Conservation (phyloP, 768 basidiomycete genomes). For the Hypholoma fasciculare region DNA sequence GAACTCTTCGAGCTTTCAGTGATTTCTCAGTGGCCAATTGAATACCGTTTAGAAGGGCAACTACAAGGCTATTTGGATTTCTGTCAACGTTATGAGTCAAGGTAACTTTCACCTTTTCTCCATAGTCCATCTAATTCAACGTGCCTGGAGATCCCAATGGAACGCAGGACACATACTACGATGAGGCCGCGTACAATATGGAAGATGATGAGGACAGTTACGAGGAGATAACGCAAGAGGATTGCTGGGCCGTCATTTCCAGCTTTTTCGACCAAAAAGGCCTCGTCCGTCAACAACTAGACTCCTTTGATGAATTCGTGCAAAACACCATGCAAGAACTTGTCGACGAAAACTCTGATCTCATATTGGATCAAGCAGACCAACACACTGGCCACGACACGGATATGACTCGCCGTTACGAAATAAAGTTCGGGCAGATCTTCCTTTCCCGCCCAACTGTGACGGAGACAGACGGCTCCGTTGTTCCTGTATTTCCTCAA, state of each 20-base stretch:
- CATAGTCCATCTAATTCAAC: slow-evolving; percentile 30
- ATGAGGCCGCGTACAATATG: slow-evolving; percentile 57
- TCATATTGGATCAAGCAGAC: slow-evolving; percentile 94
- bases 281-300: slow-evolving; percentile 95
- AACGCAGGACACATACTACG: slow-evolving; percentile 58
- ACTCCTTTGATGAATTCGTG: slow-evolving; percentile 98
- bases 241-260: slow-evolving; percentile 94
- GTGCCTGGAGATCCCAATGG: slow-evolving; percentile 44
- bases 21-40: neutral
- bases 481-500: slow-evolving; percentile 93
- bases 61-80: slow-evolving; percentile 3
- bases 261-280: slow-evolving; percentile 98
- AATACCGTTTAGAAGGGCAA: neutral
- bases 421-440: slow-evolving; percentile 97
- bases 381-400: slow-evolving; percentile 90
- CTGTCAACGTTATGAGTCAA: slow-evolving; percentile 40
- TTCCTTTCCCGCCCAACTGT: slow-evolving; percentile 94
- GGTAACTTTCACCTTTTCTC: slow-evolving; percentile 38
- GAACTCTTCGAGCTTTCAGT: neutral
- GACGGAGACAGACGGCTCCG: slow-evolving; percentile 94
- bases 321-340: slow-evolving; percentile 99
- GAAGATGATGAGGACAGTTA: slow-evolving; percentile 66
- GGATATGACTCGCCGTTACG: slow-evolving; percentile 87
- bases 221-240: slow-evolving; percentile 87
- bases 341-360: slow-evolving; percentile 93